These are phyloP conservation scores for Diutina sp. DNA, from an alignment of 1,139 yeast genomes.

Conservation along the genomic window DNA sequence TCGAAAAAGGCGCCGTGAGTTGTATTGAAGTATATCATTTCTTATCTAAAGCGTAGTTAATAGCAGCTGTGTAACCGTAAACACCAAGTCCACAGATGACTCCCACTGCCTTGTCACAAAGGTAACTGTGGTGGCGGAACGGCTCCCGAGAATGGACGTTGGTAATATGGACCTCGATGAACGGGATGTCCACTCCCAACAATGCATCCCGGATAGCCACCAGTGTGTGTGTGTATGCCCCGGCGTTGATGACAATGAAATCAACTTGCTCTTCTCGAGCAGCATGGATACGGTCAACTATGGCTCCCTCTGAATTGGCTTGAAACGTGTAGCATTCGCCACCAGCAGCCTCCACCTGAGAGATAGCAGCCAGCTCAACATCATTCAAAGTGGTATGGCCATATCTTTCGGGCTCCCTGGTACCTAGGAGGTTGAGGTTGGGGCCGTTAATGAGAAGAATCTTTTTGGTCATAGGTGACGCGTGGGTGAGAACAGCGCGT, in stretches of 20 bases:
- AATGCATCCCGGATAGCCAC: constrained; percentile 38
- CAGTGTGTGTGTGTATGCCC: constrained; percentile 39
- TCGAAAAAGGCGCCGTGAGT: not conserved
- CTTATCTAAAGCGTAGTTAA: constrained; percentile 32
- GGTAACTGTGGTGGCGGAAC: constrained; percentile 35
- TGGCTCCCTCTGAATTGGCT: constrained; percentile 33
- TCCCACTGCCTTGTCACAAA: constrained; percentile 35
- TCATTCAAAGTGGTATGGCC: constrained; percentile 31
- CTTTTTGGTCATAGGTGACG: not conserved
- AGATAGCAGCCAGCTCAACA: constrained; percentile 24
- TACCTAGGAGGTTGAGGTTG: constrained; percentile 32
- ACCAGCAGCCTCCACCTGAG: constrained; percentile 20
- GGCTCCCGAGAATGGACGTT: constrained; percentile 38
- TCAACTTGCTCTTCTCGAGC: constrained; percentile 28
- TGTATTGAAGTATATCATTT: constrained; percentile 4
- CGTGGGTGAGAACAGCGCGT: not conserved
- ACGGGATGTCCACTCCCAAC: constrained; percentile 33
- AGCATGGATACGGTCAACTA: constrained; percentile 32
- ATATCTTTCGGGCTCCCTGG: constrained; percentile 38
- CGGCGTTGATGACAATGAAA: constrained; percentile 34
- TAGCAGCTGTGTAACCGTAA: constrained; percentile 35
- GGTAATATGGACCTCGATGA: constrained; percentile 35
- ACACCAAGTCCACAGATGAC: constrained; percentile 36
- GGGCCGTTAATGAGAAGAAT: constrained; percentile 31
- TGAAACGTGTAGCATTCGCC: constrained; percentile 22